Conservation (phyloP, 345 rosid species). For the Kernera saxatilis region DNA sequence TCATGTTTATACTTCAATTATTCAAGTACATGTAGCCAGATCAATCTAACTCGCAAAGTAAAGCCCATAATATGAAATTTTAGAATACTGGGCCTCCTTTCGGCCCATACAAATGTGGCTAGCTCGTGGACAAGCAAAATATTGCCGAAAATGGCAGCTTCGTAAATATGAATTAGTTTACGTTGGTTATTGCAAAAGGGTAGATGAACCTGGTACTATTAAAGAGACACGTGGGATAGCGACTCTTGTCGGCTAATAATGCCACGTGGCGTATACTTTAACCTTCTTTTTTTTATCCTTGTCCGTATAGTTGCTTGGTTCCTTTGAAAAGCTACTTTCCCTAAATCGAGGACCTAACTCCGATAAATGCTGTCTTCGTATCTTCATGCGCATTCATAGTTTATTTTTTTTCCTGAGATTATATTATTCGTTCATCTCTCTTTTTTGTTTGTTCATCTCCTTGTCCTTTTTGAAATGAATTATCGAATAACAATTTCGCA, state of each 20-base stretch:
- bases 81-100: neutral
- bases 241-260: slow-evolving; percentile 23
- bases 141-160: neutral
- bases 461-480: neutral
- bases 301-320: slow-evolving; percentile 15
- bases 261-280: slow-evolving; percentile 9
- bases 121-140: neutral
- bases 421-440: too few species aligned
- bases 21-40: neutral
- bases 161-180: neutral
- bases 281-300: neutral
- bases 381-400: neutral
- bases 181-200: neutral
- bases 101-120: neutral
- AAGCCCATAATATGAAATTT: neutral
- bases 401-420: neutral
- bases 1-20: neutral
- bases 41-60: neutral
- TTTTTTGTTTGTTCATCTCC: too few species aligned
- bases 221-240: slow-evolving; percentile 6
- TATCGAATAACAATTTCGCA: neutral
- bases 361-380: slow-evolving; percentile 11
- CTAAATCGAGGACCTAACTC: slow-evolving; percentile 24
- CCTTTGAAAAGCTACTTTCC: slow-evolving; percentile 18
- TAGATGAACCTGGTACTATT: neutral